Base-by-base conservation (phyloP, 768 basidiomycete species). In the Auriscalpium vulgare region DNA sequence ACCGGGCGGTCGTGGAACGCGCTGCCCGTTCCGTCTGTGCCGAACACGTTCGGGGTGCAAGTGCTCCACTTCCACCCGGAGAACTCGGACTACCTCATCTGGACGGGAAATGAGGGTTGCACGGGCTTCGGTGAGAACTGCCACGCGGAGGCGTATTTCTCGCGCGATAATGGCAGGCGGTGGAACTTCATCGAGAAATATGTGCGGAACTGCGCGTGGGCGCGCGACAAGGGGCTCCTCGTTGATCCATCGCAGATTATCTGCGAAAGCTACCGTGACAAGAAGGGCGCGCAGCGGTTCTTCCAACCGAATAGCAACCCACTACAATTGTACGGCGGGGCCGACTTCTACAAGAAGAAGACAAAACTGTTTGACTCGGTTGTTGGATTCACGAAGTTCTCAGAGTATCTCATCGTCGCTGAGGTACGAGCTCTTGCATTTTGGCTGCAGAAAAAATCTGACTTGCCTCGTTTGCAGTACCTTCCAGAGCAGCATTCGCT, bases 371-470 rank as follows among this genome's bases (percentile, higher is more conserved):
- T 98, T 65, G 82, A 91, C 47, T 76, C 83, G 45, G 85, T 99
- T 53, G 92, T 93, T 61, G 97, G 97, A 8, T 97, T 95, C 73
- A 87, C 97, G 0, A 95, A 93, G 72, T 99, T 99, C 70, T 91
- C 91, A 0, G 92, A 99, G 73, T 99, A 89, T 68, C 77, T 98
- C 67, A 84, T 98, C 47, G 95, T 97, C 35, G 97, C 95, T 21
- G 87, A 94, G 79, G 92, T 97, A 44, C 52, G 84, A 65, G 29
- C 11, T 54, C 19, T n/a, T 44, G 17, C 9, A 29, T 51, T 43
- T 17, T 4, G n/a, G 7, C 1, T n/a, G 2, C 7, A 9, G 23
- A 2, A 17, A 48, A 45, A 6, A n/a, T 54, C 1, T n/a, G 11
- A 21, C 16, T 44, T 6, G 14, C 2, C 23, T 47, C 17, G 37